phyloP scores from a whole-genome alignment of 2,329 filamentous ascomycete genomes.

The Diaporthe citrichinensis region DNA sequence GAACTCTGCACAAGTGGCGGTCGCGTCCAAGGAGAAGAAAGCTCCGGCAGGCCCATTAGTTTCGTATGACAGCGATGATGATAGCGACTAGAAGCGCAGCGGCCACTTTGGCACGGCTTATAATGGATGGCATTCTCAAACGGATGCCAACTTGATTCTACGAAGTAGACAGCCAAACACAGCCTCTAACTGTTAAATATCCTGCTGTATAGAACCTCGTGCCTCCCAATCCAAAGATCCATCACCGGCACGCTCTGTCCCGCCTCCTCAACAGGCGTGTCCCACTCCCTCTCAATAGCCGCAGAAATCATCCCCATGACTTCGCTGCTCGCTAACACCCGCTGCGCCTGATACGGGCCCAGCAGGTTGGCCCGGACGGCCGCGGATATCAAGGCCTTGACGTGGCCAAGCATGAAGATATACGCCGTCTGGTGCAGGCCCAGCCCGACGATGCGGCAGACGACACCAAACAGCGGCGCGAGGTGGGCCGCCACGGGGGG shows the following conservation, averaged over 20 bases:
- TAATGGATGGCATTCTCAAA: conserved; percentile 2
- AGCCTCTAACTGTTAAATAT: conserved; percentile 82
- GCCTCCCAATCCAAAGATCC: conserved; percentile 87
- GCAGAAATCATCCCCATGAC: conserved; percentile 71
- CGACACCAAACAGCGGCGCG: conserved; percentile 78
- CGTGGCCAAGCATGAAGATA: conserved; percentile 82
- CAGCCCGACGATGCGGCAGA: conserved; percentile 74
- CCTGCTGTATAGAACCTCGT: conserved; percentile 86
- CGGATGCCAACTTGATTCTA: background rate
- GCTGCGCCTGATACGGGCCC: conserved; percentile 85
- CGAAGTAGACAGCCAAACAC: conserved; percentile 7
- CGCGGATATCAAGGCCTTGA: conserved; percentile 82
- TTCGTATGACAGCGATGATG: conserved; percentile 87
- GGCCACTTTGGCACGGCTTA: background rate
- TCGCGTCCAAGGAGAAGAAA: conserved; percentile 69
- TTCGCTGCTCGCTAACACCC: conserved; percentile 73
- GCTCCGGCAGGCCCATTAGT: conserved; percentile 80
- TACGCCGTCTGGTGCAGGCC: conserved; percentile 76
- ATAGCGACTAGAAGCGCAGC: conserved; percentile 45
- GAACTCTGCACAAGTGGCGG: conserved; percentile 68
- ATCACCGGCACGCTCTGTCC: conserved; percentile 83
- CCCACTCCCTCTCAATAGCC: conserved; percentile 73
- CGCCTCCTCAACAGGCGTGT: conserved; percentile 72
- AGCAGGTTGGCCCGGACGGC: conserved; percentile 83
- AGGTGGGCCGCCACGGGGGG: conserved; percentile 74